Evolutionary conservation across 305 asterid genomes (phyloP).

Genomic region (Fraxinus albicans): DNA sequence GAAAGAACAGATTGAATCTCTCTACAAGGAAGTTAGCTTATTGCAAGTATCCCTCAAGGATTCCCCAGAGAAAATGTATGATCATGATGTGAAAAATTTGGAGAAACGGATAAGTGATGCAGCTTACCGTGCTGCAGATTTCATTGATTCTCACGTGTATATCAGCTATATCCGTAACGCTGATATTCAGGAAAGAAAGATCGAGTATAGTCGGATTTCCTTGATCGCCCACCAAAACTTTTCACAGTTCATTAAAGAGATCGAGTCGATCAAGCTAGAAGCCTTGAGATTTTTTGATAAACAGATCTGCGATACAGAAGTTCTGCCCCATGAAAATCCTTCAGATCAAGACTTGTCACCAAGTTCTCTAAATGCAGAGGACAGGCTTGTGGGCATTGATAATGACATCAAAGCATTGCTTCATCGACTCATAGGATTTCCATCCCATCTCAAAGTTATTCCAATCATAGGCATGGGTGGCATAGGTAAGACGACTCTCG

Average conservation of each 20-base stretch:
- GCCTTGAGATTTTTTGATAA: not conserved
- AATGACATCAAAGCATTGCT: constrained; percentile 9
- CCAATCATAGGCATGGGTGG: constrained; percentile 25
- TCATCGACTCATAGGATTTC: constrained; percentile 2
- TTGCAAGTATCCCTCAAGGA: constrained; percentile 18
- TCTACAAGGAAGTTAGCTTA: not conserved
- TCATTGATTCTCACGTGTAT: not conserved
- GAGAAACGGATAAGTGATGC: constrained; percentile 15
- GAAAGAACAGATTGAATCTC: not conserved
- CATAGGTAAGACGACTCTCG: constrained; percentile 21
- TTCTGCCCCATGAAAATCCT: not conserved
- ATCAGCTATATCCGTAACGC: not conserved
- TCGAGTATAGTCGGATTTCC: not conserved
- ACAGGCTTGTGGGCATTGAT: constrained; percentile 20
- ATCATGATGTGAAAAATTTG: not conserved
- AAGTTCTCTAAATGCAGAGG: constrained; percentile 3
- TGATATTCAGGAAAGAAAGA: not conserved
- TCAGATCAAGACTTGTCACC: not conserved
- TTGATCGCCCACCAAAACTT: not conserved
- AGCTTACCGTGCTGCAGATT: not conserved
- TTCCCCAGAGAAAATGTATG: constrained; percentile 1
- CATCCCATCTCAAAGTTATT: constrained; percentile 12
- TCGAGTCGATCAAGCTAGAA: not conserved
- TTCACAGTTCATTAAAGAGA: not conserved
- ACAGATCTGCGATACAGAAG: not conserved